Evolutionary conservation across 208 protist species (phyloP).

Genomic region (Acanthamoeba royreba): DNA sequence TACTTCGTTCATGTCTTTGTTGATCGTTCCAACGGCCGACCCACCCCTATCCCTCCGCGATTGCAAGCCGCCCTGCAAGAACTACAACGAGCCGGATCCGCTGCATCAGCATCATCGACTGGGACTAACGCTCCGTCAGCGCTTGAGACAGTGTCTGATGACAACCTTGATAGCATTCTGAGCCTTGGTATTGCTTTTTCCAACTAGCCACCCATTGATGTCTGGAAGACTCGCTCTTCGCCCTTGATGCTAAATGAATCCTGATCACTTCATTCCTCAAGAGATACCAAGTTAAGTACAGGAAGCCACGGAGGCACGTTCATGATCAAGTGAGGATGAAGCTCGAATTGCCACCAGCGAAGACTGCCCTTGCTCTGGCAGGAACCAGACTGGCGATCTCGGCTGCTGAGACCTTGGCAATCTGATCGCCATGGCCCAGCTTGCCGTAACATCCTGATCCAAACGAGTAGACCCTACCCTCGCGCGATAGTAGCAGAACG

Average conservation of each 20-base stretch:
- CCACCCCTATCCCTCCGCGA: background rate
- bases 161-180: too few relatives aligned
- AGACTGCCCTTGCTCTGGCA: background rate
- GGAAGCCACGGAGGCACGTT: too few relatives aligned
- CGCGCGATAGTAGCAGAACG: background rate
- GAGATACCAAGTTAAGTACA: too few relatives aligned
- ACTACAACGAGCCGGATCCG: too few relatives aligned
- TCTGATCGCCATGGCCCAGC: background rate
- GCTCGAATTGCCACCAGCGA: background rate
- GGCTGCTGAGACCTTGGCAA: background rate
- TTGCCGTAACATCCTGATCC: background rate
- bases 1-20: constrained; percentile 19
- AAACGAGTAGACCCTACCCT: background rate
- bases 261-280: too few relatives aligned
- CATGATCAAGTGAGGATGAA: background rate
- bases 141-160: too few relatives aligned
- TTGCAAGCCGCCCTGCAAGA: background rate
- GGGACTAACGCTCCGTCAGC: too few relatives aligned
- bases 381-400: background rate
- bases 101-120: too few relatives aligned
- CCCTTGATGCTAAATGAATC: too few relatives aligned
- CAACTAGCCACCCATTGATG: too few relatives aligned
- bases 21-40: background rate
- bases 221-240: too few relatives aligned
- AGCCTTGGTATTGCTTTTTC: too few relatives aligned